Conservation (phyloP, 1,284 basidiomycete species). For the Anthracocystis walkeri region DNA sequence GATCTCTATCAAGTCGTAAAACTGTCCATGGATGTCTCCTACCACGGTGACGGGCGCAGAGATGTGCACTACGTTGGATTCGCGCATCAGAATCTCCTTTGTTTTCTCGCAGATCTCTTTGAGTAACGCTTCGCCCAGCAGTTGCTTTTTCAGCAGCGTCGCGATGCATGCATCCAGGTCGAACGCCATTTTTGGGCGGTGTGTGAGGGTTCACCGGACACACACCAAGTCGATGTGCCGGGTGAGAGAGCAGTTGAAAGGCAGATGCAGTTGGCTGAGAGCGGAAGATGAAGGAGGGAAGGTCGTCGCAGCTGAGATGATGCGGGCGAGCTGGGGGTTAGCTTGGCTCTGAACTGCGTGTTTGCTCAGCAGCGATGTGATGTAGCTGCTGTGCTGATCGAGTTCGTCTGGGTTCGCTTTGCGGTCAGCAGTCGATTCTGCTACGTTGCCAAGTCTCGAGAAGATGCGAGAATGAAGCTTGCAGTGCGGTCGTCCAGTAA, state of each 20-base stretch:
- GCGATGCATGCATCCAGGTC: slow-evolving; percentile 69
- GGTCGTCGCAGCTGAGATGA: too few species aligned
- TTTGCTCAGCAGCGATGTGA: too few species aligned
- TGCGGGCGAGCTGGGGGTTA: too few species aligned
- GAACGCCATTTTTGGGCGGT: slow-evolving; percentile 55
- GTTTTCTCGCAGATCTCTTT: slow-evolving; percentile 69
- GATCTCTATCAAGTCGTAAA: slow-evolving; percentile 99
- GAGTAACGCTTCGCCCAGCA: slow-evolving; percentile 66
- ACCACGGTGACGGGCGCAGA: slow-evolving; percentile 98
- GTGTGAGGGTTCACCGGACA: neutral
- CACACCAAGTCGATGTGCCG: slow-evolving; percentile 1
- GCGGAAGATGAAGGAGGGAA: neutral
- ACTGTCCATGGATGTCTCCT: slow-evolving; percentile 97
- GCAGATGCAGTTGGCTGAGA: neutral
- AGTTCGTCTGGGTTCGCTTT: too few species aligned
- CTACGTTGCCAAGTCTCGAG: neutral
- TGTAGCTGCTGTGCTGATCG: too few species aligned
- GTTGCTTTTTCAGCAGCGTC: slow-evolving; percentile 67
- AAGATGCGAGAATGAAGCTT: neutral
- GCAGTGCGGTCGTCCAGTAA: neutral
- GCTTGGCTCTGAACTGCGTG: too few species aligned
- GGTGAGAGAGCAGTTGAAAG: neutral
- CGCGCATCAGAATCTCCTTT: slow-evolving; percentile 87
- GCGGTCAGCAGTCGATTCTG: too few species aligned
- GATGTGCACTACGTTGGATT: slow-evolving; percentile 98